phyloP scores from a whole-genome alignment of 1,284 basidiomycete species.

The Erythrobasidium hasegawianum region DNA sequence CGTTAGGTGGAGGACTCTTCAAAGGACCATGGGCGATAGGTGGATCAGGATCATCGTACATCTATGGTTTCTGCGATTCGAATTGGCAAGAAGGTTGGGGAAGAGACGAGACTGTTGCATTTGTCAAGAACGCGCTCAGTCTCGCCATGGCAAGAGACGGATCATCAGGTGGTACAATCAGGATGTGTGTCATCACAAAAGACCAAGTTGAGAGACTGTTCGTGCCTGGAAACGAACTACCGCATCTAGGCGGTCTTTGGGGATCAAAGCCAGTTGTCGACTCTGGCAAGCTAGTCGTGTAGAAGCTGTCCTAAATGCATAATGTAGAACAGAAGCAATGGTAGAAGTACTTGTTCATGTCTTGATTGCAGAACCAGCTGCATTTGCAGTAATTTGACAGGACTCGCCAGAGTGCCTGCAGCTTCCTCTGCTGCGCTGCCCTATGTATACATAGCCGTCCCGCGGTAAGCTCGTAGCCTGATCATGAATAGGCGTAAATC shows the following conservation, averaged over 20 bases:
- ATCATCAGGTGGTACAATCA: conserved; percentile 93
- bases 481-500: too few relatives aligned
- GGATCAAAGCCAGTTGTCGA: conserved; percentile 13
- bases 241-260: conserved; percentile 29
- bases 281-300: neutral
- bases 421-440: too few relatives aligned
- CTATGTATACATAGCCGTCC: too few relatives aligned
- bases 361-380: too few relatives aligned
- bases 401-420: too few relatives aligned
- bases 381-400: too few relatives aligned
- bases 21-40: conserved; percentile 95
- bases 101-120: conserved; percentile 82
- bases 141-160: conserved; percentile 98
- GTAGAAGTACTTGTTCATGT: too few relatives aligned
- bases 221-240: conserved; percentile 74
- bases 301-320: too few relatives aligned
- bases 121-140: conserved; percentile 91
- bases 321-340: too few relatives aligned
- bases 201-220: conserved; percentile 87
- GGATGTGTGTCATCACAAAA: conserved; percentile 94
- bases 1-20: conserved; percentile 88
- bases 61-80: conserved; percentile 98
- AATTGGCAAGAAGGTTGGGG: conserved; percentile 95
- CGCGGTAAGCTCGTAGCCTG: too few relatives aligned
- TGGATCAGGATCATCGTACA: conserved; percentile 90